Evolutionary conservation across 2,329 filamentous ascomycete genomes (phyloP).

Genomic region (Sphaerulina musiva): DNA sequence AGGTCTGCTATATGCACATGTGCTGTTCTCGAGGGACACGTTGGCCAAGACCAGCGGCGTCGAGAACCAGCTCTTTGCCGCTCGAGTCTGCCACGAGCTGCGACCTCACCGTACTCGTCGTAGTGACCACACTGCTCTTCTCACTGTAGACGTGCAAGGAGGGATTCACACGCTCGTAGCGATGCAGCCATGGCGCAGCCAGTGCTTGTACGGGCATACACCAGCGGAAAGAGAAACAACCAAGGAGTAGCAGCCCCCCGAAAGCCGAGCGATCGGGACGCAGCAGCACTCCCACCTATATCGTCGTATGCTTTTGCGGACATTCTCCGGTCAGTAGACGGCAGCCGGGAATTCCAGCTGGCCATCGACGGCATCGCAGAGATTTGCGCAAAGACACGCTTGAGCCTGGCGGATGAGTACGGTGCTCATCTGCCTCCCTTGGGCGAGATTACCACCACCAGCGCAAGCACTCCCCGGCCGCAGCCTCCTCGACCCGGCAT

Average conservation of each 20-base stretch:
- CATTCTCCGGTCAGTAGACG: conserved; percentile 37
- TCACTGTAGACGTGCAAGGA: no score
- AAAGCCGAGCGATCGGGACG: conserved; percentile 1
- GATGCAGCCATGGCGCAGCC: conserved; percentile 37
- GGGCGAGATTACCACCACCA: conserved; percentile 46
- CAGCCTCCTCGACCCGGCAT: conserved; percentile 22
- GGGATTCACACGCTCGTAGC: not conserved
- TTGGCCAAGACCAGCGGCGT: not conserved
- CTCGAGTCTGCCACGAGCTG: conserved; percentile 6
- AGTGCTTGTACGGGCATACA: conserved; percentile 36
- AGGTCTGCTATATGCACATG: no score
- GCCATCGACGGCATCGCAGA: conserved; percentile 58
- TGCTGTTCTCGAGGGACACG: not conserved
- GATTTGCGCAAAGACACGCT: conserved; percentile 55
- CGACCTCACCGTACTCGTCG: not conserved
- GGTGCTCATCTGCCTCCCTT: conserved; percentile 56
- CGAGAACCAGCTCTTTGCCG: conserved; percentile 9
- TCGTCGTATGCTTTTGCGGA: conserved; percentile 31
- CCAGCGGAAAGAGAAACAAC: conserved; percentile 12
- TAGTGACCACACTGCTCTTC: not conserved
- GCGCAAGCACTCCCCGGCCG: conserved; percentile 11
- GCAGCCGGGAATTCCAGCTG: conserved; percentile 47
- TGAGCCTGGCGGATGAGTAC: conserved; percentile 58
- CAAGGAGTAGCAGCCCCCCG: conserved; percentile 7
- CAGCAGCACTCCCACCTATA: conserved; percentile 28